Base-by-base conservation (phyloP, 306 rosid genomes). In the Spatholobus suberectus region DNA sequence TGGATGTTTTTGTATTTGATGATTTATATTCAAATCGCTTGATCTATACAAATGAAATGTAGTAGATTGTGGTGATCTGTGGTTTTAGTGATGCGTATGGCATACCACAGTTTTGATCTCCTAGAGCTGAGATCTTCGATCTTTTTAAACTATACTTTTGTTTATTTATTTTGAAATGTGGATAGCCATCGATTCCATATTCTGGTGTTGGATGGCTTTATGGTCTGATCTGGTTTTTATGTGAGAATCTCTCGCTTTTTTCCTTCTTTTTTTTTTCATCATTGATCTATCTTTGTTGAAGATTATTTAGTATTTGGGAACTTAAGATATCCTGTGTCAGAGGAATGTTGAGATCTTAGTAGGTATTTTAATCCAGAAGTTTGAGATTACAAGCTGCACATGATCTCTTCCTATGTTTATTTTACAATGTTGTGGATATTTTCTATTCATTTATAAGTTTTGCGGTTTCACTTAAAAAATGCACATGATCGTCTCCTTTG, bases 41-140 rank as follows among this genome's bases (percentile, higher is more conserved):
- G 80, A 79, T 81, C 80, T 83, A 17, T 52, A 5, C 47, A 13
- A 55, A 51, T 63, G 21, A 27, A 58, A 35, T 51, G 26, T 46
- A 70, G 46, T 80, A 29, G 84, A 87, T 81, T 82, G 20, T 26
- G 55, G 66, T 61, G 93, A 91, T 91, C 91, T 92, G 62, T 49
- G n/a, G 24, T 63, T 77, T 63, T 54, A 18, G 37, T 29, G 73
- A 57, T 77, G 68, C 80, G 13, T 49, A 1, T 37, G 23, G 11
- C 17, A 24, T 73, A 14, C 9, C 46, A 15, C 5, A 0, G 34
- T 58, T 70, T 49, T n/a, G 79, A 24, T 83, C 49, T 61, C 34
- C 1, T 74, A 47, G 23, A 62, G 46, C 68, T 61, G 52, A 83
- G 89, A 88, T 88, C 91, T 85, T 41, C 32, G 69, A 58, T 74